Percentiles rank a stretch among this genome's conserved stretches.
Evolutionary conservation across 2,329 filamentous ascomycete genomes (phyloP).

Genomic region (Knufia fluminis): DNA sequence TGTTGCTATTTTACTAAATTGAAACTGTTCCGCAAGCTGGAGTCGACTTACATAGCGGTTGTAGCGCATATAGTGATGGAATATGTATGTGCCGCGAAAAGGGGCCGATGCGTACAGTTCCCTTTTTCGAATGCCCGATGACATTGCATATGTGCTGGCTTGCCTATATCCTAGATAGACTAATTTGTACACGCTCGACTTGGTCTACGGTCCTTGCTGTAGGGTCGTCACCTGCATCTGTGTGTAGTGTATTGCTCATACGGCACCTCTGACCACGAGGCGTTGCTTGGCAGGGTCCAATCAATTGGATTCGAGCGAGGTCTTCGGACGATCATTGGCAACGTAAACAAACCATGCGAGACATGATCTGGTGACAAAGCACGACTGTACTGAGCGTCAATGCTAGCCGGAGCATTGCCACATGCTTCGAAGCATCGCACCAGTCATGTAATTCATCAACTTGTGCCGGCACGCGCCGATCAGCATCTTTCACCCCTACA

Average conservation of each 20-base stretch:
- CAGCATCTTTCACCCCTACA: background rate
- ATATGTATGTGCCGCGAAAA: no score
- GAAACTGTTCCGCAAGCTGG: no score
- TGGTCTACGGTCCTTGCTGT: no score
- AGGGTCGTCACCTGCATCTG: no score
- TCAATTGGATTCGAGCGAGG: no score
- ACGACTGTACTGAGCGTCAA: background rate
- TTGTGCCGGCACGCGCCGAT: background rate
- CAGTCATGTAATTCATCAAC: background rate
- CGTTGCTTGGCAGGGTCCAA: no score
- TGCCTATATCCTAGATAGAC: background rate
- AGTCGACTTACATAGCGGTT: no score
- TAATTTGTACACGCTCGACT: no score
- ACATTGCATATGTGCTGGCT: background rate
- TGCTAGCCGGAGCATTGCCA: slow-evolving; percentile 1
- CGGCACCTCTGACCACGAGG: no score
- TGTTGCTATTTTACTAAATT: background rate
- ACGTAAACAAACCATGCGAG: background rate
- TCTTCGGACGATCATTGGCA: background rate
- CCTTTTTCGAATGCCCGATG: background rate
- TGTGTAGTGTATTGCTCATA: no score
- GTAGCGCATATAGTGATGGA: no score
- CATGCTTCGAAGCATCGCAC: background rate
- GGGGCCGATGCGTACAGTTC: no score
- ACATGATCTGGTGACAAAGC: background rate